Evolutionary conservation across 139 green algal genomes (phyloP), one percentile per base, ranked within the genome.

Genomic region (Coelastrella sp.): DNA sequence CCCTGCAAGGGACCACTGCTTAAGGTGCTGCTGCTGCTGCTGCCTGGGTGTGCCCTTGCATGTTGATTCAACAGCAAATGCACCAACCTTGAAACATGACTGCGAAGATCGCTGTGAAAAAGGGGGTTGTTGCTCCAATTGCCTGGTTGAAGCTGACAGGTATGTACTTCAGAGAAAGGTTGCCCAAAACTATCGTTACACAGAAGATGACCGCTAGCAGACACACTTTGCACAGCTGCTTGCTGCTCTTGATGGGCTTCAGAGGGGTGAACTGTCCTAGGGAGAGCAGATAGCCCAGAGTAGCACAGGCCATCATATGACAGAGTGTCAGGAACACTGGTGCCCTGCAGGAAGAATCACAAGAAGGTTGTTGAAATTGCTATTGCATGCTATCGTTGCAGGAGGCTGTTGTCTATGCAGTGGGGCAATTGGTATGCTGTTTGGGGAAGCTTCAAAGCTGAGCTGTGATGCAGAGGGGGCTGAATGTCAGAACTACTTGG

Each of bases 111-210:
- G 97, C 97, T 7, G 97, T 99, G 88, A 99, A 98, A 81, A 96
- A 96, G 3, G 97, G 97, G 5, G 97, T 99, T 1, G 96, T 99
- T 15, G 96, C 93, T 0, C 97, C 97, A 64, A 98, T 93, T 1
- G 95, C 96, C 88, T 99, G 96, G 86, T 95, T 98, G 92, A 99
- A 99, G 8, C 92, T 97, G 6, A 98, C 94, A 19, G 95, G 95
- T 84, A 92, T 96, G n/a, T 88, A 91, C 84, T 90, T 90, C 15
- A 99, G 88, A 1, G 90, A 95, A 0, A 96, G 85, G 79, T 99
- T 99, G 30, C 96, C 96, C 62, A 96, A 88, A 23, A 99, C 96
- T 13, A 99, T 95, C 5, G 94, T 94, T 23, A 91, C 21, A 76
- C 91, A 97, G 87, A 99, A 99, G 43, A 98, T 91, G 17, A 88